These are phyloP conservation scores for Tetracladium maxilliforme DNA, from an alignment of 2,329 filamentous ascomycete genomes.

Conservation along the genomic window DNA sequence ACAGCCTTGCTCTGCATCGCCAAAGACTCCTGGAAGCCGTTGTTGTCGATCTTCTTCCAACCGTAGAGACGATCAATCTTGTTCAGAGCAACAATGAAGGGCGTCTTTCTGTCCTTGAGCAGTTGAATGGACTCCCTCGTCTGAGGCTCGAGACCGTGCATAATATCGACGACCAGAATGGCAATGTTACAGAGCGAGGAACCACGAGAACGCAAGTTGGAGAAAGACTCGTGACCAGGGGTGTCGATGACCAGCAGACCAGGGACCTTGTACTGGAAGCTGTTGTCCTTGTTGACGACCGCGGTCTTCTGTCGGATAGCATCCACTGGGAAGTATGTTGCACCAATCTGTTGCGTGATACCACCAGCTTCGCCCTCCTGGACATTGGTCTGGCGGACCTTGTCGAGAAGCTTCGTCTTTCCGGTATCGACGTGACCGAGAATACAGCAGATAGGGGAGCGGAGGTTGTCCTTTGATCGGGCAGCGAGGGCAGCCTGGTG, in stretches of 20 bases:
- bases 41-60: conserved; percentile 98
- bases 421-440: conserved; percentile 99
- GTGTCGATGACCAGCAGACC: conserved; percentile 96
- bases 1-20: conserved; percentile 83
- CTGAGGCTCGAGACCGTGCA: conserved; percentile 97
- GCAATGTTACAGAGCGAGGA: conserved; percentile 99
- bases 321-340: conserved; percentile 95
- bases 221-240: conserved; percentile 99
- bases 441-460: conserved; percentile 98
- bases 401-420: conserved; percentile 98
- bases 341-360: conserved; percentile 99
- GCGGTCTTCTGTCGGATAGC: conserved; percentile 84
- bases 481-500: conserved; percentile 86
- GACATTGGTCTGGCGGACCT: conserved; percentile 95
- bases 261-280: conserved; percentile 94
- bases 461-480: conserved; percentile 83
- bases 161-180: conserved; percentile 97
- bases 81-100: conserved; percentile 97
- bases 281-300: conserved; percentile 81
- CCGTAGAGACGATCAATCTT: conserved; percentile 99
- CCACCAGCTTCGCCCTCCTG: conserved; percentile 98
- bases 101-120: conserved; percentile 83
- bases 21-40: conserved; percentile 90
- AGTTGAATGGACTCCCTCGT: conserved; percentile 95
- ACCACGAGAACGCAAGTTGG: conserved; percentile 89